phyloP scores from a whole-genome alignment of 306 rosid species.

The Alnus glutinosa region DNA sequence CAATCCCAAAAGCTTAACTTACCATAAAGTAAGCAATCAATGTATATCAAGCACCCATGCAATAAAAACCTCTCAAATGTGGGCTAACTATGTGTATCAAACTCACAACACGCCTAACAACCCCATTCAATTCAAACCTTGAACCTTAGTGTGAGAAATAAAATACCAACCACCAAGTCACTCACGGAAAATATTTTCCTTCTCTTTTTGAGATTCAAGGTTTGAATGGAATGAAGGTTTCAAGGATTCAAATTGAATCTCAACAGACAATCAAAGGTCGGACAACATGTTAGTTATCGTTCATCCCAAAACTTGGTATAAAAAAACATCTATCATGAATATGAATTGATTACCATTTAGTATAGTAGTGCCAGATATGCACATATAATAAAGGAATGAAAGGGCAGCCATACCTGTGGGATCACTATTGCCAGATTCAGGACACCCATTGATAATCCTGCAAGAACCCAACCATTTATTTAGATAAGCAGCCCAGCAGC shows the following conservation, averaged over 20 bases:
- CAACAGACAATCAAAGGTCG: neutral
- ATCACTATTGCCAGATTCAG: slow-evolving; percentile 86
- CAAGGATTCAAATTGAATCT: neutral
- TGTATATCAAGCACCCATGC: neutral
- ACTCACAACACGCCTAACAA: neutral
- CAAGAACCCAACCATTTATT: slow-evolving; percentile 34
- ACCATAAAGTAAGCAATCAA: neutral
- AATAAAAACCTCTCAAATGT: neutral
- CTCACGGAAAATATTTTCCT: neutral
- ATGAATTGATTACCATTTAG: neutral
- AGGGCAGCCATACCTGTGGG: slow-evolving; percentile 71
- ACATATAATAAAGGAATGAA: slow-evolving; percentile 9
- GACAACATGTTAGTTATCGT: too few species aligned
- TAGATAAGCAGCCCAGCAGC: slow-evolving; percentile 26
- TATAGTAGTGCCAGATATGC: slow-evolving; percentile 2
- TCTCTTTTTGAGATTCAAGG: neutral
- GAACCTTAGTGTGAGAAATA: neutral
- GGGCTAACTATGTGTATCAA: neutral
- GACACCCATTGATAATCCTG: slow-evolving; percentile 95
- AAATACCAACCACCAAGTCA: neutral
- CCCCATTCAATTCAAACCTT: slow-evolving; percentile 1
- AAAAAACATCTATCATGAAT: neutral
- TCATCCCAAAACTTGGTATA: neutral
- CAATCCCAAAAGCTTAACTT: neutral
- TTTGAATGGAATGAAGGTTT: neutral